Conservation (phyloP, 2,329 filamentous ascomycete genomes). For the Anthostomella pinea region DNA sequence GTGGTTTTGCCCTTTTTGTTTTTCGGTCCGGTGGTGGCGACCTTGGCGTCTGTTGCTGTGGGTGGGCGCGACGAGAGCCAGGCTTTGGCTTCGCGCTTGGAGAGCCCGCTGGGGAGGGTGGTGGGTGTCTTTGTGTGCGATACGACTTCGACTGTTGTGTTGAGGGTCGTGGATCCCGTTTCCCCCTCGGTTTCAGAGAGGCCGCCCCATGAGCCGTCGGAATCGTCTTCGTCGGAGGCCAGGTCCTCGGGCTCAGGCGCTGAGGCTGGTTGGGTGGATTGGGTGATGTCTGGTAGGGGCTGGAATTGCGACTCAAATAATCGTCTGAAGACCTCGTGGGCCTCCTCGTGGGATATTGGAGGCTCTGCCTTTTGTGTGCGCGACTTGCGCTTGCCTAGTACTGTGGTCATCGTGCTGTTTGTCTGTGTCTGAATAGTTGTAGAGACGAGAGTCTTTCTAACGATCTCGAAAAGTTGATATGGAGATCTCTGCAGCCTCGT, state of each 20-base stretch:
- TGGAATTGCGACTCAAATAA: constrained; percentile 89
- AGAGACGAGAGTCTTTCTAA: neutral
- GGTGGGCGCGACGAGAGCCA: constrained; percentile 60
- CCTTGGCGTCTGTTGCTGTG: constrained; percentile 23
- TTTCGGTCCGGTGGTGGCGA: constrained; percentile 22
- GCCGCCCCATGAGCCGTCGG: constrained; percentile 55
- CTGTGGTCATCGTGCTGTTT: constrained; percentile 36
- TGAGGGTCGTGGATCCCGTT: constrained; percentile 4
- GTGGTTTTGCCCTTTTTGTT: constrained; percentile 25
- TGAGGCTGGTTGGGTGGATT: constrained; percentile 16
- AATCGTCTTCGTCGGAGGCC: constrained; percentile 16
- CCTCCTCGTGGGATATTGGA: constrained; percentile 44
- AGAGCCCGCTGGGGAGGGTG: constrained; percentile 42
- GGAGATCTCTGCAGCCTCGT: constrained; percentile 10
- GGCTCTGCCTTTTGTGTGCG: constrained; percentile 26
- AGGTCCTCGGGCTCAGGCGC: constrained; percentile 33
- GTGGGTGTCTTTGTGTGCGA: constrained; percentile 51
- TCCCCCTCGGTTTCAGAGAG: constrained; percentile 54
- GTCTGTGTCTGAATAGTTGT: neutral
- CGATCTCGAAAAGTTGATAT: constrained; percentile 17
- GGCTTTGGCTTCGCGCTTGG: constrained; percentile 69
- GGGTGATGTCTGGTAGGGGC: constrained; percentile 49
- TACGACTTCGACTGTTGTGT: constrained; percentile 54
- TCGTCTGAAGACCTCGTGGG: constrained; percentile 73
- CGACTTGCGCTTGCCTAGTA: constrained; percentile 51